Percentiles rank a stretch among this genome's conserved stretches.
Evolutionary conservation across 768 basidiomycete species (phyloP).

Genomic region (Suillus discolor): DNA sequence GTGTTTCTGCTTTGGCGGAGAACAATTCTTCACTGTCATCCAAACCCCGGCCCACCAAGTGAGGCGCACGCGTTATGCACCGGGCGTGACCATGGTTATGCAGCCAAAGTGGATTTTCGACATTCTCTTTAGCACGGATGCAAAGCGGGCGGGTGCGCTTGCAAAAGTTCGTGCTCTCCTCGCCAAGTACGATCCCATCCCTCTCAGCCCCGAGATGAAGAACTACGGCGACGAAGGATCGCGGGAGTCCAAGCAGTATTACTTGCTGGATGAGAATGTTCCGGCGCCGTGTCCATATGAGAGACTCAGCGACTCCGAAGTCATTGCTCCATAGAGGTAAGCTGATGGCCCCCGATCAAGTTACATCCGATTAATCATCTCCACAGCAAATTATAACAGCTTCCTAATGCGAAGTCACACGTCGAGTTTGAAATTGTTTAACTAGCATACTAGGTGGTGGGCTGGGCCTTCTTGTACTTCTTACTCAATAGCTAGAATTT

Average conservation of each 20-base stretch:
- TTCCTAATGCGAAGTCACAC: constrained; percentile 7
- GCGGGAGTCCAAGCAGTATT: constrained; percentile 25
- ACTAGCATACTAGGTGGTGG: not conserved
- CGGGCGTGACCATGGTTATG: constrained; percentile 24
- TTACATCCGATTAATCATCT: not conserved
- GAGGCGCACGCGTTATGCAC: constrained; percentile 22
- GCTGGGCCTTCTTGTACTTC: not conserved
- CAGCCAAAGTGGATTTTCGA: constrained; percentile 28
- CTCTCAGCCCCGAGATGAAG: constrained; percentile 25
- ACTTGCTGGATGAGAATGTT: constrained; percentile 24
- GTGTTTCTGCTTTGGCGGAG: constrained; percentile 26
- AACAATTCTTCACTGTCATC: constrained; percentile 23
- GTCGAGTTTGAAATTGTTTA: not conserved
- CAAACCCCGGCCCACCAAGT: constrained; percentile 26
- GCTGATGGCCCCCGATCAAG: not conserved
- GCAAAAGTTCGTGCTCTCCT: constrained; percentile 20
- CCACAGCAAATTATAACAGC: constrained; percentile 4
- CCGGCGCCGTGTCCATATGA: constrained; percentile 23
- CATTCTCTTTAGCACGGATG: constrained; percentile 23
- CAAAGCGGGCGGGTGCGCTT: constrained; percentile 21
- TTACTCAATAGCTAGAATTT: too few relatives aligned
- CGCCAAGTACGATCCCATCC: constrained; percentile 22
- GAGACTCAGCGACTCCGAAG: constrained; percentile 8
- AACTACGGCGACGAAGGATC: constrained; percentile 24
- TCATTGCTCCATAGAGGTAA: constrained; percentile 9